A percentile compares a stretch with the other conserved stretches of the same genome.
Evolutionary conservation across 345 rosid species (phyloP).

Genomic region (Eucalyptus coolabah): DNA sequence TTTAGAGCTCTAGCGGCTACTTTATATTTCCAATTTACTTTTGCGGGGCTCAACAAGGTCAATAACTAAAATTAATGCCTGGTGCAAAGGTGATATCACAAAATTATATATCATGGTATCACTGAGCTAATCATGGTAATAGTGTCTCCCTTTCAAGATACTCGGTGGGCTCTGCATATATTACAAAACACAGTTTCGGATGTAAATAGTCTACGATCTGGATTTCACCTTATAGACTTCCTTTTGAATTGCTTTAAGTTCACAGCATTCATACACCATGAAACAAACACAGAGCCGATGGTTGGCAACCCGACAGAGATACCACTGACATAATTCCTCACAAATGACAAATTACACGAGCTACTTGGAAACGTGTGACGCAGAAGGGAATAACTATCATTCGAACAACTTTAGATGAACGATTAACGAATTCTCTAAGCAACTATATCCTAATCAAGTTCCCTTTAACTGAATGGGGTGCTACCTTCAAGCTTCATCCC

Average conservation of each 20-base stretch:
- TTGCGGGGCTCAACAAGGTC: background rate
- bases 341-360: background rate
- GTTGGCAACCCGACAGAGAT: background rate
- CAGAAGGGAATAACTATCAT: background rate
- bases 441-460: background rate
- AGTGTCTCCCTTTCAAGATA: background rate
- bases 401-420: background rate
- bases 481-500: slow-evolving; percentile 1
- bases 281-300: background rate
- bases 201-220: background rate
- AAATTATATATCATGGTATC: background rate
- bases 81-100: background rate
- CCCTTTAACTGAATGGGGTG: background rate
- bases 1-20: background rate
- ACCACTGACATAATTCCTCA: background rate
- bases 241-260: background rate
- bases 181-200: background rate
- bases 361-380: background rate
- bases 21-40: background rate
- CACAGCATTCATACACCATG: background rate
- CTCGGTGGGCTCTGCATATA: background rate
- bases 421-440: background rate
- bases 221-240: background rate
- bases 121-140: background rate
- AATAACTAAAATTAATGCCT: background rate